These are phyloP conservation scores for Ajuga chamaepitys DNA, from an alignment of 257 asterid genomes.

Conservation along the genomic window DNA sequence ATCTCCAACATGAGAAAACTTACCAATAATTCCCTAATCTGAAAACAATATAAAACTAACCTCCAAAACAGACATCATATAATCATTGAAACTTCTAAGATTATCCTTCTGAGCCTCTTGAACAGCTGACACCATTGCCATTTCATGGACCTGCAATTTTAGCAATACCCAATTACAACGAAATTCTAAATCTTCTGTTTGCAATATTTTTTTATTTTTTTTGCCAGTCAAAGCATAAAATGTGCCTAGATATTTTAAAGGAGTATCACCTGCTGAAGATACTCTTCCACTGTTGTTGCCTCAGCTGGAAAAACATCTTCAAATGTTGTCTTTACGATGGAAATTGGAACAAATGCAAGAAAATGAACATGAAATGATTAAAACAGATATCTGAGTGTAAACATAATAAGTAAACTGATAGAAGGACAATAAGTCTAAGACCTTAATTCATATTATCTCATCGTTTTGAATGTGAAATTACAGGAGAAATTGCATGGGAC, in stretches of 20 bases:
- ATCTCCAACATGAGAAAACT: slow-evolving; percentile 8
- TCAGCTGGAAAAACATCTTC: slow-evolving; percentile 98
- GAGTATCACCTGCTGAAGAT: slow-evolving; percentile 76
- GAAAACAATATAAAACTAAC: slow-evolving; percentile 26
- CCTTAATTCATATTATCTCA: neutral
- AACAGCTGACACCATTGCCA: slow-evolving; percentile 95
- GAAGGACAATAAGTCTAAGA: neutral
- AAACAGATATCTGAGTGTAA: neutral
- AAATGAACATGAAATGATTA: neutral
- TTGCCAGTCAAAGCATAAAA: neutral
- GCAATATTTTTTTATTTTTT: neutral
- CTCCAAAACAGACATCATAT: slow-evolving; percentile 95
- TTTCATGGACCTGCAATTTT: slow-evolving; percentile 77
- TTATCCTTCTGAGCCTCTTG: slow-evolving; percentile 97
- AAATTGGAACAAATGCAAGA: slow-evolving; percentile 13
- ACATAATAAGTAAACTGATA: neutral
- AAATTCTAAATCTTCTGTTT: slow-evolving; percentile 6
- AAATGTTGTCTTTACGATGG: slow-evolving; percentile 61
- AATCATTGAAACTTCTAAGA: slow-evolving; percentile 74
- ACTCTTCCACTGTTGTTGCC: slow-evolving; percentile 93
- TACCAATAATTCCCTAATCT: neutral
- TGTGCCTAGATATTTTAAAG: slow-evolving; percentile 5
- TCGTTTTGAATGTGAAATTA: neutral
- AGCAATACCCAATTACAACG: slow-evolving; percentile 11
- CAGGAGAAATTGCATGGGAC: neutral